Percentiles rank a stretch among this genome's conserved stretches.
Conservation (phyloP, 495 filamentous ascomycete species). For the Pyronema omphalodes region DNA sequence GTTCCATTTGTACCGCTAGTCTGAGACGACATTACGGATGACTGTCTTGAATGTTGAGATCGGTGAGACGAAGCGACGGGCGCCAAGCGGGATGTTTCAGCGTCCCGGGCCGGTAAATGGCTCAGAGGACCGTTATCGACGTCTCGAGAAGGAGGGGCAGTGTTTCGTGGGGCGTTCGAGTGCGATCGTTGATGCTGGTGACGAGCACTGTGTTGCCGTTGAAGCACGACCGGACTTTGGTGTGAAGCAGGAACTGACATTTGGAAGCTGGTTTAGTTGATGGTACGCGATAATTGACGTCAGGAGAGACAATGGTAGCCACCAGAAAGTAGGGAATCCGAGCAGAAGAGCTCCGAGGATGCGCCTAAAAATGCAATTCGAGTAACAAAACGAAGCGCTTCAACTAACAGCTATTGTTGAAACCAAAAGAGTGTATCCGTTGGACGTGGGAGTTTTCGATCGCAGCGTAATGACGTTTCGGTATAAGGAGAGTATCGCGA, state of each 20-base stretch:
- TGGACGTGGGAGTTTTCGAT: too few relatives aligned
- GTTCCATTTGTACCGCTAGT: conserved; percentile 14
- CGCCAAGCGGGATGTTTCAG: conserved; percentile 14
- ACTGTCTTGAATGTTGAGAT: conserved; percentile 18
- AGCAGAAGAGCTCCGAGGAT: not conserved
- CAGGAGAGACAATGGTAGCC: not conserved
- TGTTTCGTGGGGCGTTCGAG: not conserved
- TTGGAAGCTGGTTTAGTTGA: not conserved
- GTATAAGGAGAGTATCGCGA: too few relatives aligned
- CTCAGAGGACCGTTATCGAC: not conserved
- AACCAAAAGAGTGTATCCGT: too few relatives aligned
- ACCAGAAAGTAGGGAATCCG: not conserved
- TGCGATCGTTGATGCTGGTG: conserved; percentile 13
- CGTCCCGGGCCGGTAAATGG: conserved; percentile 11
- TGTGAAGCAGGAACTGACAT: conserved; percentile 13
- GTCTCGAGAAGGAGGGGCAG: not conserved
- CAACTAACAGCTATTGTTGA: too few relatives aligned
- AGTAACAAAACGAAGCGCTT: not conserved
- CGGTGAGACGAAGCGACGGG: conserved; percentile 9
- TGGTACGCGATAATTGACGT: not conserved
- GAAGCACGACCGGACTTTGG: conserved; percentile 21
- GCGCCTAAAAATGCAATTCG: not conserved
- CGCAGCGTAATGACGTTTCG: too few relatives aligned
- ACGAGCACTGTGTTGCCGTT: conserved; percentile 24
- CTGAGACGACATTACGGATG: conserved; percentile 20